Conservation (phyloP, 371 early-diverging fungal genomes). For the Mucor plumbeus region DNA sequence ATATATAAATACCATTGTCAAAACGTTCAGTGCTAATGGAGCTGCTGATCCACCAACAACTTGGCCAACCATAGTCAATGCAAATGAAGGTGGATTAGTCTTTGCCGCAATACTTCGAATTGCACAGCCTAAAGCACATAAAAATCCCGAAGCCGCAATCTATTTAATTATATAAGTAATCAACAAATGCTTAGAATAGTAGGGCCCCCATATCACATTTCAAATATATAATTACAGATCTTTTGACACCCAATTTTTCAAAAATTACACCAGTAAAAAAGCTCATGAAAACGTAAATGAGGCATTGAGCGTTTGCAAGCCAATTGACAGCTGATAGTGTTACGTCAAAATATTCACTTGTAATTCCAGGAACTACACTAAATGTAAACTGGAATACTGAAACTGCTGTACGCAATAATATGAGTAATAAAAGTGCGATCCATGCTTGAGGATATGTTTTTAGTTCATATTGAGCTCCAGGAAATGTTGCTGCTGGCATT, state of each 20-base stretch:
- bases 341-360: conserved; percentile 29
- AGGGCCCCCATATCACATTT: not conserved
- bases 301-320: conserved; percentile 40
- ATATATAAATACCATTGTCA: conserved; percentile 43
- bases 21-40: conserved; percentile 64
- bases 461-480: not conserved
- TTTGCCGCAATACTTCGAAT: conserved; percentile 55
- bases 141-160: conserved; percentile 53
- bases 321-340: conserved; percentile 42
- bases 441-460: conserved; percentile 49
- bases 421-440: conserved; percentile 35
- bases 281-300: conserved; percentile 39
- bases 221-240: conserved; percentile 33
- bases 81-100: conserved; percentile 34
- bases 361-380: conserved; percentile 35
- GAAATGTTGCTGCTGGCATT: not conserved
- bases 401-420: conserved; percentile 34
- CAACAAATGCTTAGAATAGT: not conserved
- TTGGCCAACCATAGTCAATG: conserved; percentile 60
- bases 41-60: conserved; percentile 58
- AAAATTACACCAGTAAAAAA: conserved; percentile 42
- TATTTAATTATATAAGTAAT: conserved; percentile 15
- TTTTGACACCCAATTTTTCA: conserved; percentile 37
- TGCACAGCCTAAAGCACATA: conserved; percentile 54
- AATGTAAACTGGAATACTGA: conserved; percentile 44